A percentile compares a stretch with the other conserved stretches of the same genome.
These are phyloP conservation scores for Rhodotorula graminis DNA, from an alignment of 768 basidiomycete species.

Conservation along the genomic window DNA sequence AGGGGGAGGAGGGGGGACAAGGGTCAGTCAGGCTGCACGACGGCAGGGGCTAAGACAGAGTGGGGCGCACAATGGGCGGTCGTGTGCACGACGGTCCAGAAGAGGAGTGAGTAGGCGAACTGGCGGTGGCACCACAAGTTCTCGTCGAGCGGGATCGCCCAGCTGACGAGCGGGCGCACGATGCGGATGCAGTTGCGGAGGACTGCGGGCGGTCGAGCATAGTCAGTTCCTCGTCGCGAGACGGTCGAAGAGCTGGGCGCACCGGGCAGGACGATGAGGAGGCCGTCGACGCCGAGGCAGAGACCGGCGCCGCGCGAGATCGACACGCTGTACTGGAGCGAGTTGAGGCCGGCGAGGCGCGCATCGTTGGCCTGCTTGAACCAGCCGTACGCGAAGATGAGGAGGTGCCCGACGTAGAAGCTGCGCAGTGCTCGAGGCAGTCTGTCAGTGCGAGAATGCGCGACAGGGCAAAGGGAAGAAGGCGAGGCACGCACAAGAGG, in stretches of 20 bases:
- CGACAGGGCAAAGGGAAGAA: background rate
- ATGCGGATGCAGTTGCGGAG: slow-evolving; percentile 79
- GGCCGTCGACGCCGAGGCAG: slow-evolving; percentile 78
- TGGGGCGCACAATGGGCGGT: slow-evolving; percentile 64
- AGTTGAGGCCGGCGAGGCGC: slow-evolving; percentile 69
- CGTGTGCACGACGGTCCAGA: slow-evolving; percentile 87
- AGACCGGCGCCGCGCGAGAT: slow-evolving; percentile 84
- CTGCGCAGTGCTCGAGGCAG: background rate
- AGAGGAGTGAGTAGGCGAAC: slow-evolving; percentile 87
- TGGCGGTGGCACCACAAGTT: slow-evolving; percentile 70
- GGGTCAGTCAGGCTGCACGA: too few species aligned
- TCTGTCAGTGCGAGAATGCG: background rate
- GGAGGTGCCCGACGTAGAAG: slow-evolving; percentile 73
- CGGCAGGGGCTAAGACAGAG: background rate
- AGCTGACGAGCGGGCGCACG: slow-evolving; percentile 71
- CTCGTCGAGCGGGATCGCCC: slow-evolving; percentile 86
- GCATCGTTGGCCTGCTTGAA: slow-evolving; percentile 51
- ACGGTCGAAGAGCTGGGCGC: slow-evolving; percentile 9
- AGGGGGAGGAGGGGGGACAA: background rate
- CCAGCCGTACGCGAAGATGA: slow-evolving; percentile 78
- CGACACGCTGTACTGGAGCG: slow-evolving; percentile 80
- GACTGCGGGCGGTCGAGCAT: slow-evolving; percentile 48
- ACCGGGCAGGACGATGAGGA: slow-evolving; percentile 75
- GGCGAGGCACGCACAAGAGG: slow-evolving; percentile 29
- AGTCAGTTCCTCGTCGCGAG: background rate